Percentiles rank a stretch among this genome's conserved stretches.
phyloP scores from a whole-genome alignment of 1,284 basidiomycete genomes.

The Pulveroboletus ridleyi region DNA sequence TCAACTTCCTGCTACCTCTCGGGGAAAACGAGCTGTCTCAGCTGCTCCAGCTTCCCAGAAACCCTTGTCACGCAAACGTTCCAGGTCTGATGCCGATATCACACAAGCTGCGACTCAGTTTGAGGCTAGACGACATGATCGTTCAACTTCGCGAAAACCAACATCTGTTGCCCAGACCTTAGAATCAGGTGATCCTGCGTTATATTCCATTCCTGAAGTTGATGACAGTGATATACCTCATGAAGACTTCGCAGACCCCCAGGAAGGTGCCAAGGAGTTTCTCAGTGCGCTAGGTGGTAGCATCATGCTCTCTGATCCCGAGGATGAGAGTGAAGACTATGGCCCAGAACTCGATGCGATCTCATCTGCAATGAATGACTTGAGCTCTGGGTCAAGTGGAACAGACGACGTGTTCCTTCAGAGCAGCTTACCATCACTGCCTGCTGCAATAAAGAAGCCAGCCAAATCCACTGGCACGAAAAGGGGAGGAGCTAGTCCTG shows the following conservation, averaged over 20 bases:
- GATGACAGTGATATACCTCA: background rate
- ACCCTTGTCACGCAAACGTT: background rate
- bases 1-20: background rate
- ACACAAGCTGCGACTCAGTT: background rate
- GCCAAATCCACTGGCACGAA: background rate
- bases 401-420: slow-evolving; percentile 13
- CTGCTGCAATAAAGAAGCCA: background rate
- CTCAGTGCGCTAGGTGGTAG: background rate
- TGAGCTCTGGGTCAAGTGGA: slow-evolving; percentile 3
- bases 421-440: slow-evolving; percentile 1
- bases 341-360: slow-evolving; percentile 1
- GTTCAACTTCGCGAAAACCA: background rate
- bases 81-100: background rate
- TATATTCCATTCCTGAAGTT: background rate
- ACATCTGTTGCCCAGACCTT: background rate
- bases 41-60: background rate
- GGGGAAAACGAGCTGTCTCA: background rate
- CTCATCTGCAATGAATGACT: background rate
- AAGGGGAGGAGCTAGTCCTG: too few species aligned
- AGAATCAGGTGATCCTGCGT: background rate
- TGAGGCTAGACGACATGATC: background rate
- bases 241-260: too few species aligned
- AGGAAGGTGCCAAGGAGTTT: background rate
- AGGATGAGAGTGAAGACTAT: slow-evolving; percentile 5
- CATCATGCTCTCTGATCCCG: background rate